Evolutionary conservation across 75 land plant genomes (phyloP).

Genomic region (Pinus tabuliformis): DNA sequence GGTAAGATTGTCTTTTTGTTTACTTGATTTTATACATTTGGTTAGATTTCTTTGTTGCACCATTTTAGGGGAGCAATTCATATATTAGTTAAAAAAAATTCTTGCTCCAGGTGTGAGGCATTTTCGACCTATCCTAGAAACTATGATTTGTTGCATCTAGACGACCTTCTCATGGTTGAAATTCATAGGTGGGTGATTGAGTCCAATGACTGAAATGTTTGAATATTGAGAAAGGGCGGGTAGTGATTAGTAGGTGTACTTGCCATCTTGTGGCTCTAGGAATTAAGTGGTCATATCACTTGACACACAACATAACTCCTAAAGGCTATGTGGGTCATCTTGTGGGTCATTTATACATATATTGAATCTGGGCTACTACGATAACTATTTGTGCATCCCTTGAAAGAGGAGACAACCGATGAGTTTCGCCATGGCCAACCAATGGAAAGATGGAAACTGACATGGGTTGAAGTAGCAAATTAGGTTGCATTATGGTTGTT

Average conservation of each 20-base stretch:
- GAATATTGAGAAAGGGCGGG: not conserved
- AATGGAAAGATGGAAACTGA: too few relatives aligned
- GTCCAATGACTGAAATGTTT: not conserved
- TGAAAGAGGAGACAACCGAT: too few relatives aligned
- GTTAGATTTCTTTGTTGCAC: not conserved
- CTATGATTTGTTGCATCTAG: slow-evolving; percentile 38
- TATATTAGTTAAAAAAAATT: not conserved
- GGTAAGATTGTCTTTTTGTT: slow-evolving; percentile 17
- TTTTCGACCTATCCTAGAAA: slow-evolving; percentile 59
- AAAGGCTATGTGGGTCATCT: too few relatives aligned
- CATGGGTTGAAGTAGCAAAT: too few relatives aligned
- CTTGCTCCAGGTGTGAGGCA: slow-evolving; percentile 48
- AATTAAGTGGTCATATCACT: too few relatives aligned
- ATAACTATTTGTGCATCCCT: too few relatives aligned
- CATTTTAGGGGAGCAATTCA: not conserved
- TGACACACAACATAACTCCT: too few relatives aligned
- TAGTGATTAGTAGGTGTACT: not conserved
- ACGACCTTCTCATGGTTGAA: slow-evolving; percentile 54
- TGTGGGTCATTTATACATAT: too few relatives aligned
- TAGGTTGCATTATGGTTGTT: too few relatives aligned
- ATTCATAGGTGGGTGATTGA: slow-evolving; percentile 32
- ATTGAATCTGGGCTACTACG: too few relatives aligned
- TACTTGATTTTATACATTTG: not conserved
- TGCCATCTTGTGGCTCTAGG: not conserved
- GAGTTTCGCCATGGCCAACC: too few relatives aligned